Conservation (phyloP, 192 early-diverging fungal species). For the Oehlia diaphana region DNA sequence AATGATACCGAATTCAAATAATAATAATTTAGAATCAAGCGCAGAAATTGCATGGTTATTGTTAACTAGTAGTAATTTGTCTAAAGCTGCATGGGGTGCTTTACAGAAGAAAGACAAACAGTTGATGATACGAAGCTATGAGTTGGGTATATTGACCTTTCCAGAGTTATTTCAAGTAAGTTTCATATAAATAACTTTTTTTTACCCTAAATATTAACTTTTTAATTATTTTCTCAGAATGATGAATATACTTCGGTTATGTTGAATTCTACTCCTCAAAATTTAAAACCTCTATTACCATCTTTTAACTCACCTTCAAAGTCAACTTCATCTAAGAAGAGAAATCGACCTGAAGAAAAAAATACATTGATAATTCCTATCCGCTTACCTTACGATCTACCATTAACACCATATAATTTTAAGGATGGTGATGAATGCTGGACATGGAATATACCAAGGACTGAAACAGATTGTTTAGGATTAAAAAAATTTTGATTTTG, state of each 20-base stretch:
- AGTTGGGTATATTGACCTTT: slow-evolving; percentile 62
- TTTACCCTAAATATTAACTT: not conserved
- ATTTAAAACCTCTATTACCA: slow-evolving; percentile 30
- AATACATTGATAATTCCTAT: slow-evolving; percentile 45
- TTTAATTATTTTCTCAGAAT: not conserved
- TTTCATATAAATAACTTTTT: not conserved
- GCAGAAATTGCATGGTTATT: slow-evolving; percentile 45
- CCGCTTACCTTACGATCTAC: slow-evolving; percentile 63
- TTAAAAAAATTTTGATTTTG: no score
- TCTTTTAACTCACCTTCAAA: slow-evolving; percentile 3
- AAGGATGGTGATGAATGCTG: slow-evolving; percentile 33
- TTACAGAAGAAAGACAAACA: slow-evolving; percentile 52
- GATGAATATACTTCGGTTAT: slow-evolving; percentile 30
- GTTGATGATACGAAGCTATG: slow-evolving; percentile 64
- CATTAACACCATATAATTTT: slow-evolving; percentile 48
- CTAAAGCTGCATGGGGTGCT: slow-evolving; percentile 69
- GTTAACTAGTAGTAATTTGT: slow-evolving; percentile 55
- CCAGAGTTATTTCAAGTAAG: slow-evolving; percentile 60
- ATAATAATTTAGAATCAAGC: slow-evolving; percentile 21
- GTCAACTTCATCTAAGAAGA: not conserved
- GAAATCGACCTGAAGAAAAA: not conserved
- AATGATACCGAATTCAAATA: slow-evolving; percentile 10
- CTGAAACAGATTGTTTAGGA: not conserved
- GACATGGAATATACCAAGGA: slow-evolving; percentile 13
- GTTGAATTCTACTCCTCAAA: slow-evolving; percentile 33